These are phyloP conservation scores for Penicillium frequentans DNA, from an alignment of 2,329 filamentous ascomycete species.

Conservation along the genomic window DNA sequence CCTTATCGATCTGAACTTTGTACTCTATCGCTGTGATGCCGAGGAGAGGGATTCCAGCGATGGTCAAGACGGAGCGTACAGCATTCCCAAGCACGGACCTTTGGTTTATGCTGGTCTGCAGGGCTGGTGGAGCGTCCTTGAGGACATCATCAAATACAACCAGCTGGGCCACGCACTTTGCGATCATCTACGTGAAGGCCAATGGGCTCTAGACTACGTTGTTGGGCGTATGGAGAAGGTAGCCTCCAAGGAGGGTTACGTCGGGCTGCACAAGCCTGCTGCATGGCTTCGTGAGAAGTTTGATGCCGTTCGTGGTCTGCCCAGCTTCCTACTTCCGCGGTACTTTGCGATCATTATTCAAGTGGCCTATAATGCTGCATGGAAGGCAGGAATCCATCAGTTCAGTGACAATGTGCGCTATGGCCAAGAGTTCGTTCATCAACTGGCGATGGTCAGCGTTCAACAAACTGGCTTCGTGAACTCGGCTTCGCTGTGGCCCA, in stretches of 20 bases:
- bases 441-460: constrained; percentile 84
- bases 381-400: constrained; percentile 73
- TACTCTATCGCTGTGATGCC: constrained; percentile 86
- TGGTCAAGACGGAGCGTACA: constrained; percentile 83
- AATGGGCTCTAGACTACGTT: constrained; percentile 91
- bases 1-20: constrained; percentile 83
- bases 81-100: constrained; percentile 78
- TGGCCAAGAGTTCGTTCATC: constrained; percentile 86
- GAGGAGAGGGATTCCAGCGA: constrained; percentile 80
- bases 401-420: constrained; percentile 75
- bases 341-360: constrained; percentile 91
- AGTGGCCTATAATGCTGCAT: constrained; percentile 82
- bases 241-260: constrained; percentile 62
- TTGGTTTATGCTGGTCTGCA: constrained; percentile 96
- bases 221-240: constrained; percentile 74
- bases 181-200: constrained; percentile 84
- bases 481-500: constrained; percentile 86
- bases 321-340: constrained; percentile 84
- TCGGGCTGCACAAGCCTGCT: constrained; percentile 64
- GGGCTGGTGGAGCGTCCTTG: constrained; percentile 94
- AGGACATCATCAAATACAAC: constrained; percentile 81
- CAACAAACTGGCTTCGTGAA: constrained; percentile 88
- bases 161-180: constrained; percentile 91
- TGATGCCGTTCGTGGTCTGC: constrained; percentile 78
- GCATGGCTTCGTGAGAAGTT: constrained; percentile 82